Evolutionary conservation across 352 stramenopile species (phyloP), one percentile per base, ranked within the genome.

Genomic region (Pythium sp.): DNA sequence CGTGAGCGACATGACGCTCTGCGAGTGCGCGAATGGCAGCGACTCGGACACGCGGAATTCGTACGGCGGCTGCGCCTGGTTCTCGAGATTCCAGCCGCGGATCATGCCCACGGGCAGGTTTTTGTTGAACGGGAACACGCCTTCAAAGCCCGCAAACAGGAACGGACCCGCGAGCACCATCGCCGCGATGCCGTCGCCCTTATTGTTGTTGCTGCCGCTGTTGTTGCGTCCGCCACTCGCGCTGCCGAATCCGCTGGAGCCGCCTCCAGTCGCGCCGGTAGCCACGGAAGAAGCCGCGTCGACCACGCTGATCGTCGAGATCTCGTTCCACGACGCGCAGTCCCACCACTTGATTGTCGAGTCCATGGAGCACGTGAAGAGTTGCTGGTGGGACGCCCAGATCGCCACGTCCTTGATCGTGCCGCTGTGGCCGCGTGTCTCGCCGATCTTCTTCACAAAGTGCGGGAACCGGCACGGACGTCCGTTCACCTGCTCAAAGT

Each of bases 371-470:
- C 80, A 86, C 62, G 87, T 95, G 66, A 95, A 92, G 9, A 92
- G 77, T 72, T 94, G 87, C 79, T 93, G 85, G 36, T 75, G 70
- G 49, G 81, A 68, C 11, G 70, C 67, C 87, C 87, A 95, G 75
- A 95, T 87, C 30, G 76, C 80, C 49, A 93, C 84, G 66, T 95
- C 87, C 67, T 93, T 93, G 66, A 95, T 80, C 11, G 84, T 64
- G 41, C 80, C 80, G 51, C 47, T 87, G 72, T 95, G 87, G 28
- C 87, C 87, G 47, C 80, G 82, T 1, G 86, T 91, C 73, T 90
- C 84, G 41, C 87, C 87, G 64, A 95, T 90, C 58, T 89, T 92
- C 77, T 91, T 88, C 64, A 92, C 73, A 62, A 95, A 91, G 75
- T 95, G 87, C 64, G 86, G 86, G 71, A 77, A 91, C 64, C 85